Evolutionary conservation across 2,329 filamentous ascomycete genomes (phyloP), one percentile per base, ranked within the genome.

Genomic region (Knufia petricola): DNA sequence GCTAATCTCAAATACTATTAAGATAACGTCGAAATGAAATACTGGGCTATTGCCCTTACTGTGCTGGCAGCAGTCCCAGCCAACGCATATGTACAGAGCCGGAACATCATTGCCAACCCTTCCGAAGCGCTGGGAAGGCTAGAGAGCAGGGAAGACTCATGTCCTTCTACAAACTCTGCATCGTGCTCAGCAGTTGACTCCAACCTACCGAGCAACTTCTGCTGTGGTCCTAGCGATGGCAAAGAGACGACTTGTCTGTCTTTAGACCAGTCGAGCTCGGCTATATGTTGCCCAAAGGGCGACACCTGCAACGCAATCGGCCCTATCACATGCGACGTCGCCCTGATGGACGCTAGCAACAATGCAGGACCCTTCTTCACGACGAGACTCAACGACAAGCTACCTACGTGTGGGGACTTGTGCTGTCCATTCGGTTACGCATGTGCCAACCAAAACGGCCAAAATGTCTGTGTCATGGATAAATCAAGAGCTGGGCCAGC

Each of bases 391-490:
- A 54, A 61, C 4, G 66, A 64, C 2, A 56, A 59, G 26, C 59
- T 73, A n/a, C 61, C 64, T 12, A 64, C 60, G 41, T 74, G 71
- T 48, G 70, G 52, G 21, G 55, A 58, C 17, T 56, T 49, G 2
- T 74, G 71, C 53, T 74, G 71, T 58, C 69, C 71, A 6, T 68
- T 70, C 44, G 71, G 71, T 43, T 73, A 70, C 51, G 60, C 55
- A n/a, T 74, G 71, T 51, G 13, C 19, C 38, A 21, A 31, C n/a
- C 21, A 28, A 30, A 40, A 19, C 19, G 26, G 32, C 19, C 9
- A 38, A 21, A n/a, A 21, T 20, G n/a, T 32, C 4, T 66, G 64
- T 41, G 54, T 56, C 13, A 49, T 65, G 47, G 53, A 63, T 45
- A 58, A 57, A 26, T 50, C 51, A 7, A 37, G 39, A 13, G 37